phyloP scores from a whole-genome alignment of 2,329 filamentous ascomycete genomes.

The Escovopsis sp. region DNA sequence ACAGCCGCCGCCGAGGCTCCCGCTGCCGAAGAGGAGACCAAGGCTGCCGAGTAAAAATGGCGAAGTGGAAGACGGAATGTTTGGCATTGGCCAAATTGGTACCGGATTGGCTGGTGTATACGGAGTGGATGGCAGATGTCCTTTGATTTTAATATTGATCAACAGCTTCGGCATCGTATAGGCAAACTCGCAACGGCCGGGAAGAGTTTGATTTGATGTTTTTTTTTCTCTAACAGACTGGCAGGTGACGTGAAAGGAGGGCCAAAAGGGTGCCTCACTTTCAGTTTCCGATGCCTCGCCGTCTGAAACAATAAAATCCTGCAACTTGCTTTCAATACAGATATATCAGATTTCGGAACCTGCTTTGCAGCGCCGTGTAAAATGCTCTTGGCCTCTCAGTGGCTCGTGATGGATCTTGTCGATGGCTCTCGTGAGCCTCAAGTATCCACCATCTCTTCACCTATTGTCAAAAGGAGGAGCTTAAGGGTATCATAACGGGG shows the following conservation, averaged over 20 bases:
- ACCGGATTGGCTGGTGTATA: conserved; percentile 45
- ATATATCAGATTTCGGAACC: background rate
- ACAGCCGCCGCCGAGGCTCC: conserved; percentile 43
- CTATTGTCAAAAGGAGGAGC: too few species aligned
- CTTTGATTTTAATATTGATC: conserved; percentile 33
- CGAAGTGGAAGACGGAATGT: conserved; percentile 12
- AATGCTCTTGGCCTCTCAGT: too few species aligned
- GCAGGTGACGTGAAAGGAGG: conserved; percentile 27
- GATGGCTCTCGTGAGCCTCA: too few species aligned
- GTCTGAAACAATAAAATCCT: conserved; percentile 42
- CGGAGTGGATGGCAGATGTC: conserved; percentile 47
- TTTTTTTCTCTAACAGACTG: conserved; percentile 22
- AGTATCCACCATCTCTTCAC: too few species aligned
- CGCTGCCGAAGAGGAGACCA: conserved; percentile 48
- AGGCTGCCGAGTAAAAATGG: conserved; percentile 45
- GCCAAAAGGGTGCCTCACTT: conserved; percentile 36
- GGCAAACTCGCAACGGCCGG: conserved; percentile 27
- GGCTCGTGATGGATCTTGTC: too few species aligned
- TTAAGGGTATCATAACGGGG: too few species aligned
- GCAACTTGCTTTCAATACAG: conserved; percentile 29
- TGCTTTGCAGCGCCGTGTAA: background rate
- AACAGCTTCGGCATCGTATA: conserved; percentile 34
- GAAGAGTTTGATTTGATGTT: conserved; percentile 20
- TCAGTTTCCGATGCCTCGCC: conserved; percentile 42
- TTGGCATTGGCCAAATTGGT: conserved; percentile 19